A percentile compares a stretch with the other conserved stretches of the same genome.
phyloP scores from a whole-genome alignment of 1,139 yeast genomes.

The Kodamaea anthophila region DNA sequence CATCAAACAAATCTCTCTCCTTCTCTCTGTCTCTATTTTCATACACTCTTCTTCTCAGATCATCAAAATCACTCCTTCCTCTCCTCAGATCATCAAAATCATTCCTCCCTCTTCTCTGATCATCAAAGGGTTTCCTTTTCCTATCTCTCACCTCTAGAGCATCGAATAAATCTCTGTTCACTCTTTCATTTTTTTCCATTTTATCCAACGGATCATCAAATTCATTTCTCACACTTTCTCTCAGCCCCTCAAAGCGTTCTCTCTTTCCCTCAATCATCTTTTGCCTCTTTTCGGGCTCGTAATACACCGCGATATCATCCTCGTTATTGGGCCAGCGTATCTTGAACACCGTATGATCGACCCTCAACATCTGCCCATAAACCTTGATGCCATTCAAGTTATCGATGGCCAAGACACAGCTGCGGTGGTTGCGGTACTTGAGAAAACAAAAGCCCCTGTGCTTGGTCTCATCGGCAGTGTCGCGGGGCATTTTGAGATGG shows the following conservation, averaged over 20 bases:
- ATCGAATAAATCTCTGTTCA: no score
- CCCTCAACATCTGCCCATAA: conserved; percentile 52
- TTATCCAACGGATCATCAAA: conserved; percentile 4
- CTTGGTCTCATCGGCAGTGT: conserved; percentile 53
- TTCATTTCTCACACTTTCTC: conserved; percentile 4
- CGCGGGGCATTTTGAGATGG: conserved; percentile 67
- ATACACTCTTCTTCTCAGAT: no score
- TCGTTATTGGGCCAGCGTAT: conserved; percentile 49
- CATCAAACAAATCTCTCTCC: no score
- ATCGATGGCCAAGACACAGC: conserved; percentile 83
- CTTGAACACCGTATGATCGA: conserved; percentile 71
- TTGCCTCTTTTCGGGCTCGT: conserved; percentile 19
- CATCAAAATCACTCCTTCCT: no score
- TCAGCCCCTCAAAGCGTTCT: conserved; percentile 4
- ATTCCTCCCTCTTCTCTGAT: no score
- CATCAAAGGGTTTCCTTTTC: neutral
- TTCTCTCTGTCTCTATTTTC: no score
- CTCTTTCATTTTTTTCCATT: neutral
- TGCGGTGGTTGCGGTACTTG: conserved; percentile 75
- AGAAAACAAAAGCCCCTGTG: conserved; percentile 77
- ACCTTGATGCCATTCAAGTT: conserved; percentile 71
- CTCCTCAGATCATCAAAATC: no score
- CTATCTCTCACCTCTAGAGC: no score
- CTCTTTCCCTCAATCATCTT: conserved; percentile 1
- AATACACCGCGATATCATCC: conserved; percentile 34